A percentile compares a stretch with the other conserved stretches of the same genome.
phyloP scores from a whole-genome alignment of 306 rosid species.

The Cicer pinnatifidum region DNA sequence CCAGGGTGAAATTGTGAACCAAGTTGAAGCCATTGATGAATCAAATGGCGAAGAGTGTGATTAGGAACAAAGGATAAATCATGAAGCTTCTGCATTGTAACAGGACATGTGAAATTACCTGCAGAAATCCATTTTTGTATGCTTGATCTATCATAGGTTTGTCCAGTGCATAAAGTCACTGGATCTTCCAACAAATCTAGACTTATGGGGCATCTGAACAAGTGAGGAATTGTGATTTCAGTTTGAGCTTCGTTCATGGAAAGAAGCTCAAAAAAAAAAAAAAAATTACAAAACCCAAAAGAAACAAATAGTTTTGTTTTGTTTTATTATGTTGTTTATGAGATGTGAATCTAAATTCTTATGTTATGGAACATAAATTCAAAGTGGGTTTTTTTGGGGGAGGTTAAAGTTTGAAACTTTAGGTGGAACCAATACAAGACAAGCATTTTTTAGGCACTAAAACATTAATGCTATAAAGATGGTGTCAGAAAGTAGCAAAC shows the following conservation, averaged over 20 bases:
- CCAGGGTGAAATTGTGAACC: slow-evolving; percentile 51
- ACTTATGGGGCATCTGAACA: slow-evolving; percentile 91
- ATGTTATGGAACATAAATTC: slow-evolving; percentile 2
- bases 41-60: slow-evolving; percentile 80
- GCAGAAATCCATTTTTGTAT: slow-evolving; percentile 78
- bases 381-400: slow-evolving; percentile 1
- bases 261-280: slow-evolving; percentile 23
- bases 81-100: slow-evolving; percentile 92
- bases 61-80: slow-evolving; percentile 88
- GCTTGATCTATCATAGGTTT: slow-evolving; percentile 90
- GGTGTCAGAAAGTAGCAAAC: slow-evolving; percentile 49
- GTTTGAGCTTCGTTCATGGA: slow-evolving; percentile 65
- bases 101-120: slow-evolving; percentile 93
- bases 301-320: neutral
- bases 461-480: slow-evolving; percentile 45
- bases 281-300: slow-evolving; percentile 13
- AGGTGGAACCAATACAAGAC: slow-evolving; percentile 43
- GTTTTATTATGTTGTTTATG: neutral
- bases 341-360: neutral
- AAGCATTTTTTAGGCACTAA: slow-evolving; percentile 48
- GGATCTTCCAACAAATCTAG: slow-evolving; percentile 90
- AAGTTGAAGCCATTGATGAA: slow-evolving; percentile 71
- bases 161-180: slow-evolving; percentile 86
- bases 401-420: slow-evolving; percentile 43
- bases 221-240: slow-evolving; percentile 64